Evolutionary conservation across 805 yeast genomes (phyloP).

Genomic region (Kodamaea neixiangensis): DNA sequence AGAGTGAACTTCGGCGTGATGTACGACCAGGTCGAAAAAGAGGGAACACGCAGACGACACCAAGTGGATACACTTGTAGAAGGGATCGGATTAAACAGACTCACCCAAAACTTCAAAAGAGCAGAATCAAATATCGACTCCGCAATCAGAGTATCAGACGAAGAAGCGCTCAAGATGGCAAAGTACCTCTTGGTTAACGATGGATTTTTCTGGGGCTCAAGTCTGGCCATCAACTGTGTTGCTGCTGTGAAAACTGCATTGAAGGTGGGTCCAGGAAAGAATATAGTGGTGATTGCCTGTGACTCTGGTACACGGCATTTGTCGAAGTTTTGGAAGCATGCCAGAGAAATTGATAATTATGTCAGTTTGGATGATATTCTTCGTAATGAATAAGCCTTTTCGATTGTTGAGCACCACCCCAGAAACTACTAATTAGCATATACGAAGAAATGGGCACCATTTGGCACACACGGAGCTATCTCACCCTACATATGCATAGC

Average conservation of each 20-base stretch:
- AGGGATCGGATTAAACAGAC: slow-evolving; percentile 88
- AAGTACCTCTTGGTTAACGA: slow-evolving; percentile 75
- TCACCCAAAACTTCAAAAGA: slow-evolving; percentile 75
- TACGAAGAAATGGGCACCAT: no score
- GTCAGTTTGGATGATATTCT: slow-evolving; percentile 38
- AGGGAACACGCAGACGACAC: slow-evolving; percentile 91
- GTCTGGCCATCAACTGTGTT: slow-evolving; percentile 92
- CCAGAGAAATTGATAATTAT: slow-evolving; percentile 40
- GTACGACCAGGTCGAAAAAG: slow-evolving; percentile 87
- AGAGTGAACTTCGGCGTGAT: slow-evolving; percentile 87
- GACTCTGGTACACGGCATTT: slow-evolving; percentile 91
- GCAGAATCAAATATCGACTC: slow-evolving; percentile 76
- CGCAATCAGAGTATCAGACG: slow-evolving; percentile 76
- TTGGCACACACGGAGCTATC: no score
- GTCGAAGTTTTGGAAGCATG: slow-evolving; percentile 88
- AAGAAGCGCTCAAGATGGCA: slow-evolving; percentile 87
- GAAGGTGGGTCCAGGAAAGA: slow-evolving; percentile 55
- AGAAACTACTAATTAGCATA: no score
- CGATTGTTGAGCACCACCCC: no score
- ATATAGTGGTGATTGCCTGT: slow-evolving; percentile 82
- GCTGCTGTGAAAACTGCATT: slow-evolving; percentile 68
- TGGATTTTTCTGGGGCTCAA: slow-evolving; percentile 89
- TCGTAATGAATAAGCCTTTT: no score
- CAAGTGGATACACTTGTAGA: slow-evolving; percentile 95
- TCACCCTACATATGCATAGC: no score